Conservation (phyloP, 2,329 filamentous ascomycete species). For the Exophiala calicioides region DNA sequence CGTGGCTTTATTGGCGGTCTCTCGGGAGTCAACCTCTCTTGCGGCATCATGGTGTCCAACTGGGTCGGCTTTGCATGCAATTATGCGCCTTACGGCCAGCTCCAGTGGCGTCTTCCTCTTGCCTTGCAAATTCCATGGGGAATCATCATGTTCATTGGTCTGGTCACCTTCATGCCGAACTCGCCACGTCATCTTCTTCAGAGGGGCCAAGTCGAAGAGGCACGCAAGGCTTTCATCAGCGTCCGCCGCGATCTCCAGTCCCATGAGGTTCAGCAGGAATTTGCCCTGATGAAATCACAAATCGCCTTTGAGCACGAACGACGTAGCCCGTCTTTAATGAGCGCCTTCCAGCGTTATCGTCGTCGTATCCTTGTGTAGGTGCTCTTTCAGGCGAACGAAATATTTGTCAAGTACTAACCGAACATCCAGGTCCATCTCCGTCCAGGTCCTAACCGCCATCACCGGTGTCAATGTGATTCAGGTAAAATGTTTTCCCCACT, state of each 20-base stretch:
- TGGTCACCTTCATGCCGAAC: constrained; percentile 75
- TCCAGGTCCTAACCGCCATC: constrained; percentile 79
- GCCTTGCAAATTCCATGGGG: constrained; percentile 79
- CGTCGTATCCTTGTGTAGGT: constrained; percentile 59
- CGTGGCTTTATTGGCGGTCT: constrained; percentile 76
- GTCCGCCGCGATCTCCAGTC: constrained; percentile 77
- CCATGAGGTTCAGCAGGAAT: constrained; percentile 73
- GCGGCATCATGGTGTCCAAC: constrained; percentile 73
- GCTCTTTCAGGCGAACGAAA: background rate
- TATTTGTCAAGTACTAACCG: background rate
- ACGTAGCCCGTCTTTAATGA: constrained; percentile 53
- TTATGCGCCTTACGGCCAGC: constrained; percentile 61
- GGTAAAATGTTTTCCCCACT: constrained; percentile 30
- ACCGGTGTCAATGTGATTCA: constrained; percentile 94
- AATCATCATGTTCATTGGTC: constrained; percentile 66
- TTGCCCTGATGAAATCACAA: constrained; percentile 84
- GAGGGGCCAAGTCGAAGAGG: constrained; percentile 67
- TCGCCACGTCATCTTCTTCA: constrained; percentile 84
- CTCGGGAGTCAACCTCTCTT: constrained; percentile 80
- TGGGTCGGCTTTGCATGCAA: constrained; percentile 72
- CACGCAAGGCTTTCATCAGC: constrained; percentile 62
- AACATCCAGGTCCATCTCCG: constrained; percentile 56
- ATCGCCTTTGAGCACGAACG: constrained; percentile 74
- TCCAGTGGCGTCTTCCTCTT: constrained; percentile 78
- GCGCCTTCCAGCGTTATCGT: constrained; percentile 65